phyloP scores from a whole-genome alignment of 768 basidiomycete genomes.

The Hydnum rufescens region DNA sequence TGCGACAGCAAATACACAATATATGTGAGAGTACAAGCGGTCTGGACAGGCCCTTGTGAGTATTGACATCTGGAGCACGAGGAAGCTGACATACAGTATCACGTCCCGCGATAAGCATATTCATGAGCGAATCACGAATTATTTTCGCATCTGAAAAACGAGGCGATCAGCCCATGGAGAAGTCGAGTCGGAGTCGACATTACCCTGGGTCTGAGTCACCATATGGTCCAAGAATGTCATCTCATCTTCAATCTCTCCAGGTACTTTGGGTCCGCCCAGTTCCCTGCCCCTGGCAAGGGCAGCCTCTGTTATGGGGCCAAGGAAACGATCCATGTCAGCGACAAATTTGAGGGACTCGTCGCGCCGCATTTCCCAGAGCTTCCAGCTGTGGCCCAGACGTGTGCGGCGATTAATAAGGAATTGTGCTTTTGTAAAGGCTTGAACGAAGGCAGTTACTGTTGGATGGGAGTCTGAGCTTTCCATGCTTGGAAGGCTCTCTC shows the following conservation, averaged over 20 bases:
- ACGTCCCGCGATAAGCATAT: slow-evolving; percentile 53
- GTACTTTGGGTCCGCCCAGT: slow-evolving; percentile 15
- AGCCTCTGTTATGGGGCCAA: not conserved
- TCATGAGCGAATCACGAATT: slow-evolving; percentile 62
- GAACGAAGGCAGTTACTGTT: slow-evolving; percentile 13
- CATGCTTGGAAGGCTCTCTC: slow-evolving; percentile 9
- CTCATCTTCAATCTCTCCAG: slow-evolving; percentile 25
- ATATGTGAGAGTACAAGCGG: slow-evolving; percentile 33
- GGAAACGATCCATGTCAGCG: slow-evolving; percentile 3
- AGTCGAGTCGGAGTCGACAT: slow-evolving; percentile 8
- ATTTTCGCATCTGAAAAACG: slow-evolving; percentile 31
- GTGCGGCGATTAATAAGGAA: slow-evolving; percentile 21
- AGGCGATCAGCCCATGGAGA: not conserved
- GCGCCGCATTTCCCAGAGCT: slow-evolving; percentile 23
- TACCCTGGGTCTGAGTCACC: slow-evolving; percentile 43
- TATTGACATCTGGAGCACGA: not conserved
- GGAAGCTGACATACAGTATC: slow-evolving; percentile 50
- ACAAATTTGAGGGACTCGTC: slow-evolving; percentile 16
- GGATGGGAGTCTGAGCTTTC: slow-evolving; percentile 14
- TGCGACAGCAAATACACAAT: slow-evolving; percentile 34
- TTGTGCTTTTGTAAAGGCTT: slow-evolving; percentile 33
- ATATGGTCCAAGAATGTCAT: slow-evolving; percentile 51
- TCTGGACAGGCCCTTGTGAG: slow-evolving; percentile 12
- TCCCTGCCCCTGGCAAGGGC: too few relatives aligned
- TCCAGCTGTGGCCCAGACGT: slow-evolving; percentile 26